Percentiles rank a stretch among this genome's conserved stretches.
phyloP scores from a whole-genome alignment of 352 stramenopile genomes.

The Elongisporangium undulatum region DNA sequence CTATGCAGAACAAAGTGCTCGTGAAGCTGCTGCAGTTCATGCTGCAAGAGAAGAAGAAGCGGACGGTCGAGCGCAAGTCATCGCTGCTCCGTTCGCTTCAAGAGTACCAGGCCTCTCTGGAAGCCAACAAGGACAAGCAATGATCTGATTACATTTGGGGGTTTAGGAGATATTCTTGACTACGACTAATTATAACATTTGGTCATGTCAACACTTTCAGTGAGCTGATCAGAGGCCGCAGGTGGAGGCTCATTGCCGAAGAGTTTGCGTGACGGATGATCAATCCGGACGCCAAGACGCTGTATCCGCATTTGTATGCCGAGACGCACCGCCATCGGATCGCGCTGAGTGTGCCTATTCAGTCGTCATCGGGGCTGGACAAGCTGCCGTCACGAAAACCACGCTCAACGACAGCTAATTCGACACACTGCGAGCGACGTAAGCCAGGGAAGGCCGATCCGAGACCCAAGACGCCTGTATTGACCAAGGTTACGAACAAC shows the following conservation, averaged over 20 bases:
- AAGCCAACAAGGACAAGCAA: not conserved
- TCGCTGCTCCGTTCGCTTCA: not conserved
- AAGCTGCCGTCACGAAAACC: not conserved
- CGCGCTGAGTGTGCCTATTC: not conserved
- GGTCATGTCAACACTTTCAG: not conserved
- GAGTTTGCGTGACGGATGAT: not conserved
- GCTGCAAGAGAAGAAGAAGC: conserved; percentile 18
- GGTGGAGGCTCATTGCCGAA: too few relatives aligned
- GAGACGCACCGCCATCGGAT: not conserved
- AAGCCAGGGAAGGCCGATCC: not conserved
- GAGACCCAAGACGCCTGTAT: not conserved
- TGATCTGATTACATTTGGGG: too few relatives aligned
- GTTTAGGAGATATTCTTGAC: not conserved
- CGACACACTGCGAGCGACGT: not conserved
- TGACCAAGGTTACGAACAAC: not conserved
- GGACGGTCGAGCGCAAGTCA: not conserved
- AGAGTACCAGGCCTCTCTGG: not conserved
- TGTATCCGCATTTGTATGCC: not conserved
- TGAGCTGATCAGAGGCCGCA: not conserved
- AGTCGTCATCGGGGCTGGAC: not conserved
- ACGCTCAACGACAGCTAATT: not conserved
- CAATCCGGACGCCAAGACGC: not conserved
- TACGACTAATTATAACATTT: not conserved
- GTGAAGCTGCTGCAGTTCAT: conserved; percentile 18
- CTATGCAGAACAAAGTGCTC: conserved; percentile 17